phyloP scores from a whole-genome alignment of 2,329 filamentous ascomycete species.

The Hysterium pulicare region DNA sequence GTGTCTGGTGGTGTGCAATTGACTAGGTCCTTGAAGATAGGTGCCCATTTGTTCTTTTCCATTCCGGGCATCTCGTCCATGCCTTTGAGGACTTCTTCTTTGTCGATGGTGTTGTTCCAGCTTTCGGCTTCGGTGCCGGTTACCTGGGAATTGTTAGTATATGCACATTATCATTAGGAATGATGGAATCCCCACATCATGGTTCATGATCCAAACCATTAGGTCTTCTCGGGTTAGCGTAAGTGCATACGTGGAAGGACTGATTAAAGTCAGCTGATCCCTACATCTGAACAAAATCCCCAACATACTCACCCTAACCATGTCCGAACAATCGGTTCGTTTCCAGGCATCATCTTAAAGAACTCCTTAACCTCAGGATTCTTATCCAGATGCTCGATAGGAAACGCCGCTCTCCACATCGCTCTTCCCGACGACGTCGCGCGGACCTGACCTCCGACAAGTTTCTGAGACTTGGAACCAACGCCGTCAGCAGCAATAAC shows the following conservation, averaged over 20 bases:
- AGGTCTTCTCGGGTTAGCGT: constrained; percentile 46
- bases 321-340: constrained; percentile 45
- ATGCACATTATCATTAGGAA: not conserved
- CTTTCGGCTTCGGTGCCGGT: constrained; percentile 45
- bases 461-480: constrained; percentile 44
- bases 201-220: constrained; percentile 52
- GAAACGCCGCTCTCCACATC: constrained; percentile 42
- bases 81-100: constrained; percentile 43
- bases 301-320: constrained; percentile 36
- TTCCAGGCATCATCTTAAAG: constrained; percentile 42
- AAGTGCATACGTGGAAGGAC: constrained; percentile 43
- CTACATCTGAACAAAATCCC: not conserved
- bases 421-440: constrained; percentile 38
- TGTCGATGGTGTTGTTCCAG: constrained; percentile 48
- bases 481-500: constrained; percentile 42
- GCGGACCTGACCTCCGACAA: constrained; percentile 44
- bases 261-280: constrained; percentile 5
- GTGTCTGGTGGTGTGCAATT: constrained; percentile 44
- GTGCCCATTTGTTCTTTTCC: constrained; percentile 41
- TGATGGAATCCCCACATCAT: constrained; percentile 33
- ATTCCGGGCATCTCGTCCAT: constrained; percentile 45
- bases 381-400: constrained; percentile 43
- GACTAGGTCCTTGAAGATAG: constrained; percentile 46
- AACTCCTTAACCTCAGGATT: constrained; percentile 47
- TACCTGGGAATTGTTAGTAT: constrained; percentile 31